Base-by-base conservation (phyloP, 768 basidiomycete genomes). In the Trichaptum fuscoviolaceum region DNA sequence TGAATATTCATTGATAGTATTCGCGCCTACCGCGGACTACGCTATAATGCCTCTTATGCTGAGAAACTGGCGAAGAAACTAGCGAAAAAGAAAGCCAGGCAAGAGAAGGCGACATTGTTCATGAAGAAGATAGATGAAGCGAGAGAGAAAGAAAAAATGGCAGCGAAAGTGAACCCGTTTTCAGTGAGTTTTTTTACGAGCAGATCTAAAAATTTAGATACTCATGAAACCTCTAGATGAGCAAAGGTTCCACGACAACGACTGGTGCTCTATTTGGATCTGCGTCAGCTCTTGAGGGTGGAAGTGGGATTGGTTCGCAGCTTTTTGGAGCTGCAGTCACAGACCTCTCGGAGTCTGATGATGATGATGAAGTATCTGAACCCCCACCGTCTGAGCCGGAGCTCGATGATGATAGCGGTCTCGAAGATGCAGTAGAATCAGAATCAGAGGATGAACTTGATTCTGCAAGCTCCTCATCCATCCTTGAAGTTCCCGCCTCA, bases 21-120 rank as follows among this genome's bases (percentile, higher is more conserved):
- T 63, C 87, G 94, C 24, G 93, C 91, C 34, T 95, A 90, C 87
- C 83, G 94, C 66, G 89, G 87, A 8, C 73, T 94, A 62, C 83
- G 88, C 30, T 85, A 82, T 70, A 94, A 95, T 73, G 82, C 84
- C 64, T 81, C 80, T 64, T 95, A 93, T 73, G 95, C 93, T 12
- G 81, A 80, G 34, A 90, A 92, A 72, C 81, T 95, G 0, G 83
- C 87, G 71, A 80, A 80, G 34, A 90, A 92, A 72, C 81, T 95
- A 0, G 83, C 87, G 71, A 80, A 80, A 68, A 88, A 87, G 72
- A 52, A 52, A 20, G 42, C 42, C 42, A 12, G 42, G 42, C 66
- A 68, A 36, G 60, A 70, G 20, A 24, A 34, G 23, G 76, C 80
- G 6, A 79, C 78, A 15, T 76, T 67, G 58, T 81, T n/a, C n/a